Percentiles rank a stretch among this genome's conserved stretches.
Evolutionary conservation across 148 eudicot species (phyloP).

Genomic region (Camellia lanceoleosa): DNA sequence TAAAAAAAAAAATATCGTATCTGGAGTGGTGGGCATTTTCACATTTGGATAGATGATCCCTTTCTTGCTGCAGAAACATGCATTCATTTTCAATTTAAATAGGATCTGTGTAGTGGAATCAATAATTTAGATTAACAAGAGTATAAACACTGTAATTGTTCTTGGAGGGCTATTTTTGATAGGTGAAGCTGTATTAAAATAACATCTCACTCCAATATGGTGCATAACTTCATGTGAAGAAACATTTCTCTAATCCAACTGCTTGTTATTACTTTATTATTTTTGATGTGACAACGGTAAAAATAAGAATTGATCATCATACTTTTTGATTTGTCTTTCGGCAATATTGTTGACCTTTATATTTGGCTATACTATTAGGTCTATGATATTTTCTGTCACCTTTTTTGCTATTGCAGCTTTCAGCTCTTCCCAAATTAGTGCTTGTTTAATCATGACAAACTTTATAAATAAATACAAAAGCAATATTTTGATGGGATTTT

Average conservation of each 20-base stretch:
- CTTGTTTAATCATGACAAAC: constrained; percentile 8
- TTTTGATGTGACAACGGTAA: no score
- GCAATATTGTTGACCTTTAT: neutral
- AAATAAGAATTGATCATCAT: neutral
- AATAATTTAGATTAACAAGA: neutral
- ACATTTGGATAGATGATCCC: neutral
- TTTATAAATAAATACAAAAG: neutral
- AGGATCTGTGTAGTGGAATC: neutral
- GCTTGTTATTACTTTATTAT: no score
- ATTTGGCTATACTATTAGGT: neutral
- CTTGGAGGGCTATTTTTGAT: neutral
- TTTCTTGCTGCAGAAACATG: neutral
- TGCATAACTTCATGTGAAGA: no score
- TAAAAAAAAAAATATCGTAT: neutral
- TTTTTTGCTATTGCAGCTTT: neutral
- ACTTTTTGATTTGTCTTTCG: neutral
- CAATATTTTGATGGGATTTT: constrained; percentile 3
- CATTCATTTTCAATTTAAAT: neutral
- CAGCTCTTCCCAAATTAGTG: neutral
- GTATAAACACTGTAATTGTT: neutral
- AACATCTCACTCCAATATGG: neutral
- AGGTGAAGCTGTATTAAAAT: neutral
- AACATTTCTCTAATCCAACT: no score
- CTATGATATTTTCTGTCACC: neutral
- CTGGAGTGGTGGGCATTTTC: neutral